phyloP scores from a whole-genome alignment of 106 monocot species.

The Alisma plantagoaquatica region DNA sequence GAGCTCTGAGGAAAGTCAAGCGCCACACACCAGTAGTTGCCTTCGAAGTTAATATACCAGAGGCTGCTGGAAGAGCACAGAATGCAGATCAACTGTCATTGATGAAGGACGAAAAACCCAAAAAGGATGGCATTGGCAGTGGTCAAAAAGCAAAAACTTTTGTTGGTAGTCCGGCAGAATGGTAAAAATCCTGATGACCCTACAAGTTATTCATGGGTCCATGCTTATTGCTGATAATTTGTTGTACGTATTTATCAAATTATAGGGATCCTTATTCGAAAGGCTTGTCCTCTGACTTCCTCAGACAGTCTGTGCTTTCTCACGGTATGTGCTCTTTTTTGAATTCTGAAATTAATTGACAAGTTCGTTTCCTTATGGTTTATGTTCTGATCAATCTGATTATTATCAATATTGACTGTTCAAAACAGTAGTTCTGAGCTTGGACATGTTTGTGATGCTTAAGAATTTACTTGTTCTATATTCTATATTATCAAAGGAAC shows the following conservation, averaged over 20 bases:
- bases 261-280: constrained; percentile 7
- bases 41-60: not conserved
- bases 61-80: not conserved
- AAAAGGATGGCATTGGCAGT: not conserved
- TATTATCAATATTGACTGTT: not conserved
- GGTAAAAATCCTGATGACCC: not conserved
- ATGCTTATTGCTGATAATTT: not conserved
- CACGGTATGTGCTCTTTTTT: not conserved
- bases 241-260: not conserved
- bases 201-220: not conserved
- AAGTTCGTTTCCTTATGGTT: not conserved
- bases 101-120: no score
- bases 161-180: not conserved
- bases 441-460: not conserved
- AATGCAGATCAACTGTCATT: not conserved
- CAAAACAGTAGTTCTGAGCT: not conserved
- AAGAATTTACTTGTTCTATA: no score
- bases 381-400: not conserved
- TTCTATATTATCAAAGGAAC: no score
- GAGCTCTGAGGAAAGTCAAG: constrained; percentile 1
- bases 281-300: constrained; percentile 1
- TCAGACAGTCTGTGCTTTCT: not conserved
- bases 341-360: not conserved
- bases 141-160: not conserved
- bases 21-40: not conserved